Evolutionary conservation across 495 filamentous ascomycete species (phyloP).

Genomic region (Xylaria curta): DNA sequence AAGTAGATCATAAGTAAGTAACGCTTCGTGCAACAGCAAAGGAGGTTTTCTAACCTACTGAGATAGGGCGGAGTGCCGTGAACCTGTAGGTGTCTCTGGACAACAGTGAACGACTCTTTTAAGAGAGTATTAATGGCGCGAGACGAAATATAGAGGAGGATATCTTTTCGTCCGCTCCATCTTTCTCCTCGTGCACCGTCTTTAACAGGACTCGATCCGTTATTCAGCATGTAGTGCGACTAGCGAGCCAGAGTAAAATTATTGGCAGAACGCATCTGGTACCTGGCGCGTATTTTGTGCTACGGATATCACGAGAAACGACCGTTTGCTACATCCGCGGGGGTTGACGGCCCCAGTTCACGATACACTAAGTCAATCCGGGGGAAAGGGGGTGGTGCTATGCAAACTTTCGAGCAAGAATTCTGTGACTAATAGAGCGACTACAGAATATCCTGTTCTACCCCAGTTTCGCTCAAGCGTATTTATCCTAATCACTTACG

Average conservation of each 20-base stretch:
- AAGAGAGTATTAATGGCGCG: no score
- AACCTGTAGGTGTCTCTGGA: no score
- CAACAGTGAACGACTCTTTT: no score
- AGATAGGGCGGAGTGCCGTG: no score
- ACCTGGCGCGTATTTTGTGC: not conserved
- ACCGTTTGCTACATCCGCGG: not conserved
- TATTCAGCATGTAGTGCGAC: not conserved
- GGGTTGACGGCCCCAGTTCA: not conserved
- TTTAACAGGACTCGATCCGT: not conserved
- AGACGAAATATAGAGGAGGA: not conserved
- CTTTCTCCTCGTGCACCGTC: not conserved
- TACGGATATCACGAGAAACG: not conserved
- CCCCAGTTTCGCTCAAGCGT: not conserved
- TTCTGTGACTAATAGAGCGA: not conserved
- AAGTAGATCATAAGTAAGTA: no score
- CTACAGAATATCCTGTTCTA: not conserved
- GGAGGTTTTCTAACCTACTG: no score
- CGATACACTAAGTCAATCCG: not conserved
- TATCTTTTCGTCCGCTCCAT: not conserved
- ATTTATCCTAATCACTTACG: not conserved
- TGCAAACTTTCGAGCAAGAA: not conserved
- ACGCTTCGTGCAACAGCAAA: no score
- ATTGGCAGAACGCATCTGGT: not conserved
- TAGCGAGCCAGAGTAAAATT: not conserved
- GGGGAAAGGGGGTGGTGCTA: not conserved